Percentiles rank a stretch among this genome's conserved stretches.
These are phyloP conservation scores for Paramecium tetraurelia DNA, from an alignment of 73 alveolate species.

Conservation along the genomic window DNA sequence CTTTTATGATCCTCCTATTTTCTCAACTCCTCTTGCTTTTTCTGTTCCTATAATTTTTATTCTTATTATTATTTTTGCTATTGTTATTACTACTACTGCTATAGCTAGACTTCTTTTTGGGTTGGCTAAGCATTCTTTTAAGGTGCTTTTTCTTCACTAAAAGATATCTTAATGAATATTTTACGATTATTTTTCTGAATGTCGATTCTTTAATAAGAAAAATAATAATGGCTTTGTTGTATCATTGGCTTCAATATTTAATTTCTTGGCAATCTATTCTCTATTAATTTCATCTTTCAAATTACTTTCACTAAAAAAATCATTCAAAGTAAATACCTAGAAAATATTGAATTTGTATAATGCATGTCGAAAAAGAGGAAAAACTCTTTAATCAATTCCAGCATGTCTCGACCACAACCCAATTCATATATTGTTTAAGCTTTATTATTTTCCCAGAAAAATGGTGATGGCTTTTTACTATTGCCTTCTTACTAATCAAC, in stretches of 20 bases:
- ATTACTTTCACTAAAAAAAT: slow-evolving; percentile 45
- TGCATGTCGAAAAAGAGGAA: slow-evolving; percentile 55
- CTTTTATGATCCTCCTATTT: slow-evolving; percentile 25
- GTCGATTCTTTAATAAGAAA: not conserved
- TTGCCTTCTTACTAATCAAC: slow-evolving; percentile 52
- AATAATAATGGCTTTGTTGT: slow-evolving; percentile 34
- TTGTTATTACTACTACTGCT: not conserved
- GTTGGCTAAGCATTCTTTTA: not conserved
- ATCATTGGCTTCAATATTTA: slow-evolving; percentile 29
- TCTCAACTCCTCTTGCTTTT: not conserved
- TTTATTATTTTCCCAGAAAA: slow-evolving; percentile 59
- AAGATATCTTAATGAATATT: not conserved
- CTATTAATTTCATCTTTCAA: slow-evolving; percentile 55
- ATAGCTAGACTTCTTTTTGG: not conserved
- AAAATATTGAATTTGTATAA: slow-evolving; percentile 49
- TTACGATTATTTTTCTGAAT: not conserved
- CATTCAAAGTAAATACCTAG: not conserved
- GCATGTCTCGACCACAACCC: slow-evolving; percentile 25
- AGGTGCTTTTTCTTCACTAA: not conserved
- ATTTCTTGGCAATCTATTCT: slow-evolving; percentile 49
- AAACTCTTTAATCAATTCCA: slow-evolving; percentile 55
- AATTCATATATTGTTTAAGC: slow-evolving; percentile 42
- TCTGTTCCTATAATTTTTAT: not conserved
- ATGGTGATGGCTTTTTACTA: slow-evolving; percentile 56
- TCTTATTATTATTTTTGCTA: slow-evolving; percentile 5